These are phyloP conservation scores for Phylloporus scabripes DNA, from an alignment of 768 basidiomycete genomes.

Conservation along the genomic window DNA sequence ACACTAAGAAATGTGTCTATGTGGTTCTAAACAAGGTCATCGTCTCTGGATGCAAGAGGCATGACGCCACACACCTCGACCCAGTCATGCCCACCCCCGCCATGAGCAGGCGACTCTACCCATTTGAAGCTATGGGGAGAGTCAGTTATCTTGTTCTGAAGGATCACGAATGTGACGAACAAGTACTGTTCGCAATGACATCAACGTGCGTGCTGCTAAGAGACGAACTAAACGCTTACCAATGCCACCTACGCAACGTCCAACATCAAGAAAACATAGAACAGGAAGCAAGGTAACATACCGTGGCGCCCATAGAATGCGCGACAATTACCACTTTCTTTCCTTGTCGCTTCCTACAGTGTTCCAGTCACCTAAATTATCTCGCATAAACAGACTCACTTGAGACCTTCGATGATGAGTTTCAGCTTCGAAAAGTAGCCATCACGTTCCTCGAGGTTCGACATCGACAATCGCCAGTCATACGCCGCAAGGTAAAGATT, in stretches of 20 bases:
- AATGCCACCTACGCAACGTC: slow-evolving; percentile 41
- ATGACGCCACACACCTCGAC: slow-evolving; percentile 58
- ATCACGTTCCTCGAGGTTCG: slow-evolving; percentile 89
- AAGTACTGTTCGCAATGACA: slow-evolving; percentile 60
- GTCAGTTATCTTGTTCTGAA: slow-evolving; percentile 1
- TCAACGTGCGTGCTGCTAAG: slow-evolving; percentile 3
- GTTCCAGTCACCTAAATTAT: neutral
- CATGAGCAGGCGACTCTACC: slow-evolving; percentile 85
- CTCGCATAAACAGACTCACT: slow-evolving; percentile 36
- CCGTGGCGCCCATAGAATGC: slow-evolving; percentile 83
- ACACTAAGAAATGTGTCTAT: slow-evolving; percentile 81
- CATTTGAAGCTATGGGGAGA: slow-evolving; percentile 73
- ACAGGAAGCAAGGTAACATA: slow-evolving; percentile 31
- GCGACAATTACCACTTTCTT: slow-evolving; percentile 80
- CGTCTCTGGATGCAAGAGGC: neutral
- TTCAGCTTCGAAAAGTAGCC: slow-evolving; percentile 86
- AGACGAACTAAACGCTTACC: slow-evolving; percentile 30
- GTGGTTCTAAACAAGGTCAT: slow-evolving; percentile 49
- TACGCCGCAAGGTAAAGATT: slow-evolving; percentile 82
- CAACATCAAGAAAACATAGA: slow-evolving; percentile 20
- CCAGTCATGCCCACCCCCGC: slow-evolving; percentile 81
- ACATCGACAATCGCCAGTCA: slow-evolving; percentile 86
- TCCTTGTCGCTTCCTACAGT: slow-evolving; percentile 53
- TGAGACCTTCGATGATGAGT: slow-evolving; percentile 72
- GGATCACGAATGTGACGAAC: slow-evolving; percentile 42